Conservation (phyloP, 2,329 filamentous ascomycete species). For the Dactylellina cionopaga region DNA sequence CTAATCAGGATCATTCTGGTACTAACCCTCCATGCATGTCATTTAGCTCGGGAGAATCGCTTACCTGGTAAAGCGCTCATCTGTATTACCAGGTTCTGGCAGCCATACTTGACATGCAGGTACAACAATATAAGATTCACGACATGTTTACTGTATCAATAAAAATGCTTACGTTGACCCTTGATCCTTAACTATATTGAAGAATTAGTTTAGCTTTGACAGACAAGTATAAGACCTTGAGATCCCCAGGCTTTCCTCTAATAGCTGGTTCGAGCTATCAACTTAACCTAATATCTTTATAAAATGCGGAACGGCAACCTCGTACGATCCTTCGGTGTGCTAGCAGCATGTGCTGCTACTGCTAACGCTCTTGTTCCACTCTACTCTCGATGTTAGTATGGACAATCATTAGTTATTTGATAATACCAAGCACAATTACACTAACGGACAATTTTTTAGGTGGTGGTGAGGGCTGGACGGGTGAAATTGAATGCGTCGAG, state of each 20-base stretch:
- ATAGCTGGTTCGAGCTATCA: background rate
- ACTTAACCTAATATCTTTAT: background rate
- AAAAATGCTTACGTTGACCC: constrained; percentile 25
- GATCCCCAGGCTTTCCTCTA: background rate
- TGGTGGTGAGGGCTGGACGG: constrained; percentile 46
- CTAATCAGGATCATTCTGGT: background rate
- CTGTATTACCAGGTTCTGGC: constrained; percentile 3
- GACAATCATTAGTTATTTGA: no score
- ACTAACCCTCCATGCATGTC: background rate
- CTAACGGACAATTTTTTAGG: constrained; percentile 14
- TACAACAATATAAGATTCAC: constrained; percentile 23
- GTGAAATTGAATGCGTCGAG: constrained; percentile 32
- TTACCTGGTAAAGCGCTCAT: constrained; percentile 51
- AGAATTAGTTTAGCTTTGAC: background rate
- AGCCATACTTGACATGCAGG: constrained; percentile 37
- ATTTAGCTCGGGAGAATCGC: constrained; percentile 1
- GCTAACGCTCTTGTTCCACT: constrained; percentile 31
- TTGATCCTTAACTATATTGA: background rate
- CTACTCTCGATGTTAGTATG: constrained; percentile 38
- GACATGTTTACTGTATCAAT: background rate
- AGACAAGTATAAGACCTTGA: background rate
- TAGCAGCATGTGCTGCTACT: constrained; percentile 22
- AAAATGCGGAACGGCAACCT: constrained; percentile 33
- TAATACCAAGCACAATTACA: no score
- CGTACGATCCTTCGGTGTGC: constrained; percentile 14